Conservation (phyloP, 106 monocot species). For the Allium cepa region DNA sequence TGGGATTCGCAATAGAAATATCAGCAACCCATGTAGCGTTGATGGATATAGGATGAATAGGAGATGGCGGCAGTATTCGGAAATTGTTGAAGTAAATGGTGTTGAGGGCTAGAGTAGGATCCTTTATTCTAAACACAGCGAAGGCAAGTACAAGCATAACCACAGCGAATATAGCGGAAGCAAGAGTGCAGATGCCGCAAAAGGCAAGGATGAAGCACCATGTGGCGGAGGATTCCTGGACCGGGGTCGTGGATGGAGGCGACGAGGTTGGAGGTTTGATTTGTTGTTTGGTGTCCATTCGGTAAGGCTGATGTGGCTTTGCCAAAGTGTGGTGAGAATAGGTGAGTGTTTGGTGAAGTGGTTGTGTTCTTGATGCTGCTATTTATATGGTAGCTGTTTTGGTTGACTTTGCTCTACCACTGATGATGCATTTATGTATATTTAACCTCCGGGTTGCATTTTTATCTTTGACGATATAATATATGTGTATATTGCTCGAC, state of each 20-base stretch:
- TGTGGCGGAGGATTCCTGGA: background rate
- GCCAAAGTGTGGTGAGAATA: background rate
- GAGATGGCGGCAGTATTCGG: background rate
- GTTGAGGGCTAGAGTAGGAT: slow-evolving; percentile 31
- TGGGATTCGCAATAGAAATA: slow-evolving; percentile 51
- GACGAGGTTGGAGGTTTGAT: background rate
- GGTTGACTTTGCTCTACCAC: no score
- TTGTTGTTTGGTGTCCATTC: background rate
- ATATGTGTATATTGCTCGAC: no score
- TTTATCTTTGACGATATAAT: no score
- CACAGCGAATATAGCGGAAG: slow-evolving; percentile 23
- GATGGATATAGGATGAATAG: slow-evolving; percentile 2
- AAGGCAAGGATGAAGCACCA: slow-evolving; percentile 13
- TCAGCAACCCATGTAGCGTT: slow-evolving; percentile 34
- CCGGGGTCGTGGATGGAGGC: background rate
- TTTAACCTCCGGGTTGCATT: no score
- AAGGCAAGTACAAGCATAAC: slow-evolving; percentile 36
- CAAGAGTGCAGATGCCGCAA: slow-evolving; percentile 18
- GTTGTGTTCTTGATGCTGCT: background rate
- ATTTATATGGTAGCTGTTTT: no score
- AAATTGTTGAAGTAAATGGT: slow-evolving; percentile 11
- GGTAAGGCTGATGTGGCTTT: background rate
- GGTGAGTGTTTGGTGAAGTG: background rate
- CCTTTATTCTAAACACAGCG: slow-evolving; percentile 34
- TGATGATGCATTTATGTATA: no score